phyloP scores from a whole-genome alignment of 1,284 basidiomycete genomes.

The Erythrobasidium hasegawianum region DNA sequence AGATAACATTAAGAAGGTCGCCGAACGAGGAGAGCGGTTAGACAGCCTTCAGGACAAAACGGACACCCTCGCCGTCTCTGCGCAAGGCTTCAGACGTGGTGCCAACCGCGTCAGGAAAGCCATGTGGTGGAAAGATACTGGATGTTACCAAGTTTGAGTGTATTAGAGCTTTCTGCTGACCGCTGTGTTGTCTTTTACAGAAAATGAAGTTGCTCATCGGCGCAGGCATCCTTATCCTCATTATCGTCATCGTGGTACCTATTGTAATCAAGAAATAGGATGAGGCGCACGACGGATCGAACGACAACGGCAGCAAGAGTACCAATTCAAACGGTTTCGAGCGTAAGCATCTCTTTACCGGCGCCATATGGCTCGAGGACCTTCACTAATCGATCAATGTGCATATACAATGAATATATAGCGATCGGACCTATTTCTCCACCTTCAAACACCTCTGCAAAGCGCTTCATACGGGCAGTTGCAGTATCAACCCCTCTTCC shows the following conservation, averaged over 20 bases:
- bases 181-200: slow-evolving; percentile 62
- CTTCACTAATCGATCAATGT: background rate
- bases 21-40: slow-evolving; percentile 88
- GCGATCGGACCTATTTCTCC: slow-evolving; percentile 36
- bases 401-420: background rate
- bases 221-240: slow-evolving; percentile 76
- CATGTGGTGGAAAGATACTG: slow-evolving; percentile 54
- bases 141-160: background rate
- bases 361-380: too few species aligned
- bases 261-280: slow-evolving; percentile 47
- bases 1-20: slow-evolving; percentile 94
- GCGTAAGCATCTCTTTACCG: slow-evolving; percentile 6
- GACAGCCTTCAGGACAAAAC: slow-evolving; percentile 97
- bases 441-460: slow-evolving; percentile 11
- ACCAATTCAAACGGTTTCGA: slow-evolving; percentile 20
- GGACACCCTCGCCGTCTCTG: slow-evolving; percentile 95
- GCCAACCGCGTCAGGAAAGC: slow-evolving; percentile 98
- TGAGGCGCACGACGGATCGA: slow-evolving; percentile 39
- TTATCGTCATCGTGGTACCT: slow-evolving; percentile 75
- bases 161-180: slow-evolving; percentile 25
- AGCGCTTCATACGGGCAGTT: background rate
- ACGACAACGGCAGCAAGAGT: slow-evolving; percentile 3
- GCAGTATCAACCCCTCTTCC: background rate
- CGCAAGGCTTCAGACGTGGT: slow-evolving; percentile 94
- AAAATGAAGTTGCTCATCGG: slow-evolving; percentile 82